These are phyloP conservation scores for Spinacia oleracea DNA, from an alignment of 179 eudicot species.

Conservation along the genomic window DNA sequence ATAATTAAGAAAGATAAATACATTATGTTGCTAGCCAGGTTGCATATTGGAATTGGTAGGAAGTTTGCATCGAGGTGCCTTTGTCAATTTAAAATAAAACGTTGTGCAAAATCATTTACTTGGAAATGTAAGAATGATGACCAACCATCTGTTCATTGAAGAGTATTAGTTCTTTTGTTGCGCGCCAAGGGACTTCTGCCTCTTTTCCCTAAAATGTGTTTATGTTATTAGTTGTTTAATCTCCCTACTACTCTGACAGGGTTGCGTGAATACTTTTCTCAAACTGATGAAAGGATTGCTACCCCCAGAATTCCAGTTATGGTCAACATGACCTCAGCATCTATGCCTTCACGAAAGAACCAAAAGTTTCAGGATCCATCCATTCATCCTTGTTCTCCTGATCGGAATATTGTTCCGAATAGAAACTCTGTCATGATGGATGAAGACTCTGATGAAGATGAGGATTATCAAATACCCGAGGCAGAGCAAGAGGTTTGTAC, in stretches of 20 bases:
- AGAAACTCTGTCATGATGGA: constrained; percentile 76
- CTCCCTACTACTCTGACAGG: constrained; percentile 48
- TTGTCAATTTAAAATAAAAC: neutral
- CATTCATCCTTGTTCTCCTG: constrained; percentile 43
- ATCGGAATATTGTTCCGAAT: constrained; percentile 59
- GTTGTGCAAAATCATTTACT: neutral
- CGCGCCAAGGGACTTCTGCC: neutral
- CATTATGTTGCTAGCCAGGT: neutral
- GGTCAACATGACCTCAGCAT: constrained; percentile 91
- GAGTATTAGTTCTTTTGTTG: constrained; percentile 10
- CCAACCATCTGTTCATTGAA: neutral
- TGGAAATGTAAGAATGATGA: neutral
- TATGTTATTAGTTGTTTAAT: neutral
- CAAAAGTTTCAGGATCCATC: constrained; percentile 53
- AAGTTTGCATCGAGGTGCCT: neutral
- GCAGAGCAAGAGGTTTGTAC: constrained; percentile 62
- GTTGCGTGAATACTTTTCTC: constrained; percentile 87
- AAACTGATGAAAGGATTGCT: constrained; percentile 78
- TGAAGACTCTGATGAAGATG: constrained; percentile 96
- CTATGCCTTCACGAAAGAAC: constrained; percentile 63
- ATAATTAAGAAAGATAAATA: neutral
- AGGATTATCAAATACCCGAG: constrained; percentile 79
- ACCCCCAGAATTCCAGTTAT: constrained; percentile 95
- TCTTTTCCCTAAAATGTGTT: neutral
- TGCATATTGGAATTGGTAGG: neutral